Evolutionary conservation across 2,329 filamentous ascomycete genomes (phyloP).

Genomic region (Pyrenophora seminiperda): DNA sequence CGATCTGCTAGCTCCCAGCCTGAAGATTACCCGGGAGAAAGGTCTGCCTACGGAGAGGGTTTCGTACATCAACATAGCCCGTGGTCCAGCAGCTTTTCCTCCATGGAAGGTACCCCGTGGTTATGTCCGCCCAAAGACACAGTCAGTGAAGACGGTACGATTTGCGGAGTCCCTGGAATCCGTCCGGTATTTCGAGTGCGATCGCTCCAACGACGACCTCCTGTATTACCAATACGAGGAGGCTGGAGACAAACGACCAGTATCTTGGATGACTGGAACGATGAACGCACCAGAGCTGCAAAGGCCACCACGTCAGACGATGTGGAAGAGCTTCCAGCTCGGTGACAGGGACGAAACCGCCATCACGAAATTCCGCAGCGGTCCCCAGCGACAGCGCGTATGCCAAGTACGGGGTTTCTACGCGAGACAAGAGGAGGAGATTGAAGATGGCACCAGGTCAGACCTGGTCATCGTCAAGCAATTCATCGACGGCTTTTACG

Average conservation of each 20-base stretch:
- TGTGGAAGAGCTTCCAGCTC: not conserved
- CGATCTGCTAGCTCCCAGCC: too few species aligned
- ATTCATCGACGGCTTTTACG: not conserved
- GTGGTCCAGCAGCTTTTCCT: too few species aligned
- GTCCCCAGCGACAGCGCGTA: not conserved
- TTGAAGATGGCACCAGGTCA: not conserved
- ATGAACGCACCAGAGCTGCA: not conserved
- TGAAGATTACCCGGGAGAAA: too few species aligned
- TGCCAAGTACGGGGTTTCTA: not conserved
- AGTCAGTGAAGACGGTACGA: too few species aligned
- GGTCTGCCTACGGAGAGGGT: too few species aligned
- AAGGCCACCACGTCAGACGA: not conserved
- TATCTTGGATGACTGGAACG: slow-evolving; percentile 1
- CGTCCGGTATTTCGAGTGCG: too few species aligned
- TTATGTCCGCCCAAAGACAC: too few species aligned
- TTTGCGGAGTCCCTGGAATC: too few species aligned
- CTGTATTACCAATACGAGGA: not conserved
- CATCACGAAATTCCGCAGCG: not conserved
- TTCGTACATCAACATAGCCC: too few species aligned
- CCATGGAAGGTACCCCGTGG: too few species aligned
- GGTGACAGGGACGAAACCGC: not conserved
- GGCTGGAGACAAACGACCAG: not conserved
- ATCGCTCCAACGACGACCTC: not conserved
- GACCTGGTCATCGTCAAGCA: not conserved
- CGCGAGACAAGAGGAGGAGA: not conserved